Evolutionary conservation across 129 eudicot species (phyloP).

Genomic region (Arctium minus): DNA sequence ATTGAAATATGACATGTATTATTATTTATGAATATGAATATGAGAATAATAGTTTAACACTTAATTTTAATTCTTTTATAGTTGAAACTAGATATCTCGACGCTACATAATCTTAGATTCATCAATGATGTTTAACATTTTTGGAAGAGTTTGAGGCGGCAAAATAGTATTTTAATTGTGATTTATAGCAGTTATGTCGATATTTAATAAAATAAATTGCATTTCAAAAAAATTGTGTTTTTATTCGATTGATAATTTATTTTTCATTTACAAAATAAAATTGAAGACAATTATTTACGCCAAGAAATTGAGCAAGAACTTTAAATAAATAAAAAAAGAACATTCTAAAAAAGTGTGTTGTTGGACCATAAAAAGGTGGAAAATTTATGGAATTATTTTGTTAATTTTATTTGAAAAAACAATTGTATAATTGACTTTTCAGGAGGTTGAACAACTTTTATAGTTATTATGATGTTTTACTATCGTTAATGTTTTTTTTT

Average conservation of each 20-base stretch:
- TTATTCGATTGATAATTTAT: background rate
- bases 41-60: too few relatives aligned
- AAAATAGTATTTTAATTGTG: background rate
- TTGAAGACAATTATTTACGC: background rate
- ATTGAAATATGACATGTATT: background rate
- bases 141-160: background rate
- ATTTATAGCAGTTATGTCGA: background rate
- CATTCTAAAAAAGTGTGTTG: background rate
- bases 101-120: background rate
- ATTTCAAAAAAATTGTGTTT: background rate
- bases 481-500: background rate
- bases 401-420: background rate
- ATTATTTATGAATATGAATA: too few relatives aligned
- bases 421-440: conserved; percentile 2
- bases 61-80: background rate
- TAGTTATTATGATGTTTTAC: background rate
- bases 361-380: conserved; percentile 1
- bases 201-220: background rate
- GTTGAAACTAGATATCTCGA: background rate
- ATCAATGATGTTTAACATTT: background rate
- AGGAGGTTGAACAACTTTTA: conserved; percentile 12
- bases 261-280: background rate
- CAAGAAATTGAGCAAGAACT: background rate
- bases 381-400: background rate
- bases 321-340: background rate